Conservation (phyloP, 768 basidiomycete species). For the Calocera cornea region DNA sequence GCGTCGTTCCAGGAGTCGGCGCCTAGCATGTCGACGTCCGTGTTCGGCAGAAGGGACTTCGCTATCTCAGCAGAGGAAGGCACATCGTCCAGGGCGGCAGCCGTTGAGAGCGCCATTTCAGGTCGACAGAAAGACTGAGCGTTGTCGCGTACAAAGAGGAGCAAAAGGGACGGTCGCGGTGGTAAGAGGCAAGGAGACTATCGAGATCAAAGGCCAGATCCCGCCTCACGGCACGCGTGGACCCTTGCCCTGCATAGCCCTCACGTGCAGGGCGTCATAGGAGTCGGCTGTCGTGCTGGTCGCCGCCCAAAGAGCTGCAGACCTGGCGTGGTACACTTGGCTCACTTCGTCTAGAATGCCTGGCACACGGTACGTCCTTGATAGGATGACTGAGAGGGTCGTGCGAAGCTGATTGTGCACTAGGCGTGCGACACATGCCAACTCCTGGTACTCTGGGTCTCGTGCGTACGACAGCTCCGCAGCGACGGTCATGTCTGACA, state of each 20-base stretch:
- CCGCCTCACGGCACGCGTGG: background rate
- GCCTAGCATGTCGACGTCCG: background rate
- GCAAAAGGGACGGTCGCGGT: background rate
- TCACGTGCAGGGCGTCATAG: background rate
- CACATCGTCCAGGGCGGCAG: background rate
- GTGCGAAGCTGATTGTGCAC: background rate
- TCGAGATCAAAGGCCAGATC: background rate
- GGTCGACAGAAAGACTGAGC: background rate
- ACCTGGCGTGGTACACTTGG: background rate
- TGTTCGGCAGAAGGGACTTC: background rate
- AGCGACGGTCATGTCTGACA: background rate
- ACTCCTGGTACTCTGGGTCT: slow-evolving; percentile 74
- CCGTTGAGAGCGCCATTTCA: background rate
- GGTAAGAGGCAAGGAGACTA: background rate
- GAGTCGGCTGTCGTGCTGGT: background rate
- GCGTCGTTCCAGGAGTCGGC: background rate
- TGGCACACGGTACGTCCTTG: background rate
- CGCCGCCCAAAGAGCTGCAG: no score
- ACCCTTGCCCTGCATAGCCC: background rate
- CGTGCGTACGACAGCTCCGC: slow-evolving; percentile 29
- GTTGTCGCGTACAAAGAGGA: no score
- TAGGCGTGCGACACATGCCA: slow-evolving; percentile 69
- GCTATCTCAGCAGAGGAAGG: background rate
- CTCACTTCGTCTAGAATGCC: background rate
- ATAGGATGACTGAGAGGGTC: background rate